Evolutionary conservation across 331 rosid species (phyloP), one percentile per base, ranked within the genome.

Genomic region (Cydonia oblonga): DNA sequence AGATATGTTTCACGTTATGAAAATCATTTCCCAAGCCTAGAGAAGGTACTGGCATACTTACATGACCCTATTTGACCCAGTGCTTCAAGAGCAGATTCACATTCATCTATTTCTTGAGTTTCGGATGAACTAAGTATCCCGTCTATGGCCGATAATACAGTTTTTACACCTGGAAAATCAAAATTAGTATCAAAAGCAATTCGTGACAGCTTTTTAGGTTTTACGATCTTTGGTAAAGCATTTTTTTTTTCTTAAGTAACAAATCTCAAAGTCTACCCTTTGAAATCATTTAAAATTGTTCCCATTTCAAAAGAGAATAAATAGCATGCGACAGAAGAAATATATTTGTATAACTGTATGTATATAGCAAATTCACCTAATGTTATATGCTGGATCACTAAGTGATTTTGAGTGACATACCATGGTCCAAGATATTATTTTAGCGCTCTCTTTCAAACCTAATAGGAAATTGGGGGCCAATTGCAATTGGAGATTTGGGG

Each of bases 61-160:
- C 98, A 75, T 46, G 86, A 85, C 76, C 98, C 98, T 24, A 95
- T 91, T 74, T 86, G 86, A 80, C 97, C 98, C 77, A 95, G 77
- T 25, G 98, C 96, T 80, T 95, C 98, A 54, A 95, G 82, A 51
- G 96, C 96, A 77, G 89, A 77, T 88, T 91, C 98, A 77, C 78
- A 80, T 76, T 89, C 96, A 74, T 95, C 91, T 57, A 73, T 84
- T 68, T 86, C 91, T 35, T 49, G 90, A 72, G 83, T 77, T 64
- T 85, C 91, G 64, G 86, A 69, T 9, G 84, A 85, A 77, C 78
- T 73, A 44, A 95, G 93, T 78, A 83, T 79, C 64, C 80, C 88
- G 38, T 86, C 90, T 81, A 91, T 85, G 65, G 90, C 87, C 30
- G 93, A 80, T 72, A 95, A 79, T 28, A 87, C 85, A 81, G 69